Base-by-base conservation (phyloP, 495 filamentous ascomycete species). In the Podospora didyma region DNA sequence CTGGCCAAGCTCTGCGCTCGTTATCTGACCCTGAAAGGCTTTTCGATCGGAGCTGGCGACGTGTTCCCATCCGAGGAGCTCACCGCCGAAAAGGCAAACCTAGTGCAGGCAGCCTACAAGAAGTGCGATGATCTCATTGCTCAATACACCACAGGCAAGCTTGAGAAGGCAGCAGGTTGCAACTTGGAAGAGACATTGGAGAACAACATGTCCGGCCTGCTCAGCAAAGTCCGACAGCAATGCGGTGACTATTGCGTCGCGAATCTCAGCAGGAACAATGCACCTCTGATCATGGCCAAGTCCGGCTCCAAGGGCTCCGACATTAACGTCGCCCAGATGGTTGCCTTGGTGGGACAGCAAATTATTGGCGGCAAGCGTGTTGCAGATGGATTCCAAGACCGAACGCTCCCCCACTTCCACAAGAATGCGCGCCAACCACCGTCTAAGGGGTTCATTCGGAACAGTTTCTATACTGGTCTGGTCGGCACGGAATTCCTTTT, bases 281-380 rank as follows among this genome's bases (percentile, higher is more conserved):
- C 94, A 2, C 92, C 94, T 10, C 76, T 97, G 63, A 88, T 96
- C 76, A 98, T 98, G 94, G 94, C 94, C 46, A 95, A 88, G 45
- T 96, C 89, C 9, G 94, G 94, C 31, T 96, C 94, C 37, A 98
- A 98, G 73, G 83, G 94, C 64, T 96, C 91, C 2, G 87, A 87
- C 66, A 96, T 97, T 79, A 98, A 98, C 77, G 94, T 98, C 48
- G 93, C 95, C 22, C 94, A 98, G 76, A 98, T 98, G 94, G 87
- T 97, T 69, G 92, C 95, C 34, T 86, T 90, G 60, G 94, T 98
- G 61, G 94, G 94, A 56, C 94, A 98, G 70, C 94, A 98, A 64
- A 96, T 97, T 79, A 97, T 98, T 64, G 86, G 86, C 39, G 91
- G 91, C 50, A 85, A 88, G 63, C 93, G 94, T 84, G 94, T 98